Base-by-base conservation (phyloP, 2,329 filamentous ascomycete species). In the Boeremia lycopersici region DNA sequence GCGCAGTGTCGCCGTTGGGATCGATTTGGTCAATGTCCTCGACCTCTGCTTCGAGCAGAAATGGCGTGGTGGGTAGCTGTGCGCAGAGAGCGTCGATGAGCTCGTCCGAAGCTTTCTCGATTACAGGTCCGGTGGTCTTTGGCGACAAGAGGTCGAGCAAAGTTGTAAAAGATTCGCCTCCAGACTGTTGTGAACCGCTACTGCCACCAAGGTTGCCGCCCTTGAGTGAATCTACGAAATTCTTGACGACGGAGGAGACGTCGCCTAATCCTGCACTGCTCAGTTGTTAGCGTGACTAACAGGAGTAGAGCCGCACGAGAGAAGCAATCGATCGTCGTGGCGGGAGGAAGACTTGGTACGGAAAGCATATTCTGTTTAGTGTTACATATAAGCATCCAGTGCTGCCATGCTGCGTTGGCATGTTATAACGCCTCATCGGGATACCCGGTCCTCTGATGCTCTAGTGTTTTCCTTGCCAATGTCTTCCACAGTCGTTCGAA, bases 111-210 rank as follows among this genome's bases (percentile, higher is more conserved):
- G 86, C 83, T 36, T 86, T 83, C 43, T 91, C 86, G 54, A 96
- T 82, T 73, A 91, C 85, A 11, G 92, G 86, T 8, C 97, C 81
- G 2, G 93, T 98, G 48, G 85, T 87, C 5, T 87, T 82, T 1
- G 92, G 85, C 44, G 89, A 85, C 33, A 99, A 85, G 5, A 99
- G 86, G 70, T 98, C 93, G 67, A 88, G 87, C 43, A 99, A 86
- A 28, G 92, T 88, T 12, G 93, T 93, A 73, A 90, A 97, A 0
- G 86, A 79, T 64, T 88, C 86, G 64, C 88, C 78, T n/a, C 50
- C 31, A 35, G 50, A 38, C 38, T 61, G 62, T 41, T 62, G 59
- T 44, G 77, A 73, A 62, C 80, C 53, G 31, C 57, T 40, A 13
- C 75, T 73, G 58, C 74, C 73, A 61, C 78, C 69, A 43, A 77